Evolutionary conservation across 2,329 filamentous ascomycete species (phyloP), one percentile per base, ranked within the genome.

Genomic region (Colletotrichum nymphaeae): DNA sequence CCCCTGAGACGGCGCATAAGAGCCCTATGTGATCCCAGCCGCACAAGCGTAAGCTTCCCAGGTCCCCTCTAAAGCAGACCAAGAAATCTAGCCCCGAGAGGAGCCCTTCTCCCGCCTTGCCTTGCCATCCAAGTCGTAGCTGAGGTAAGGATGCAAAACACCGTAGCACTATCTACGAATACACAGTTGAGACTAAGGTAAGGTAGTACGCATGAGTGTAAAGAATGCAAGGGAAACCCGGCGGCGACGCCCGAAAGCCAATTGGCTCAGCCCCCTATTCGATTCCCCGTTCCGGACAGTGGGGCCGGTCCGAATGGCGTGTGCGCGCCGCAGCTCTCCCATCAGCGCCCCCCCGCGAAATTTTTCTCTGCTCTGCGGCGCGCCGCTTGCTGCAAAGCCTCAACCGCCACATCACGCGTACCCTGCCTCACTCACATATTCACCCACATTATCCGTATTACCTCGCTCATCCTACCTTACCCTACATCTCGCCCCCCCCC

Each of bases 401-500:
- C 67, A 70, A 53, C 70, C 67, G 70, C 70, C 67, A 70, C 71
- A 73, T 70, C 56, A 73, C 71, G 60, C 59, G 63, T 42, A 35
- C 32, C 24, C 30, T 65, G 6, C 30, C 28, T 28, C 37, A 30
- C 58, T 57, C 32, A 42, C 37, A 42, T 42, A 42, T 42, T 42
- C 37, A 42, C n/a, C 24, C 35, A 26, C 11, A 42, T n/a, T 16
- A 62, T 52, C 37, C 46, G 64, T n/a, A 57, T 19, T 2, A 14
- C 11, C 19, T 42, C 35, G 24, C 53, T 24, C 35, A 56, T 49
- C 63, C 11, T 55, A n/a, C 52, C 46, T 26, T 4, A 9, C 22
- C 5, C 24, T 11, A 24, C 9, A 14, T 19, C 5, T 30, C 22
- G 19, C 6, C 24, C n/a, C 16, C 1, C 2, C 5, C 24, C 22